Percentiles rank a stretch among this genome's conserved stretches.
Conservation (phyloP, 768 basidiomycete species). For the Tylopilus vinaceipallidus region DNA sequence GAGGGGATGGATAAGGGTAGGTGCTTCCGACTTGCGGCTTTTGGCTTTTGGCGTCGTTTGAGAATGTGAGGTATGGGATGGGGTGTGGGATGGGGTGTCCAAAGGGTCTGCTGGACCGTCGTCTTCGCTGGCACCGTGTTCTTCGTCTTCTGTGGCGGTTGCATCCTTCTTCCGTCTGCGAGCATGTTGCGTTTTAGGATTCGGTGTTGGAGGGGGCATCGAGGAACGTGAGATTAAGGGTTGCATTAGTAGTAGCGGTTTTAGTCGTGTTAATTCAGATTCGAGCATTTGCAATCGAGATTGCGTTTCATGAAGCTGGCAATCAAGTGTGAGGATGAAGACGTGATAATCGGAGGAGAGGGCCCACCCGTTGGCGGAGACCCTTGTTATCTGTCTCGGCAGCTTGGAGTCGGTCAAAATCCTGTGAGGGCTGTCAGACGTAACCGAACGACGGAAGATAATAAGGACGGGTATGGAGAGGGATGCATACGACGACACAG, state of each 20-base stretch:
- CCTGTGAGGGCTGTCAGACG: slow-evolving; percentile 39
- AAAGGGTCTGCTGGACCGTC: slow-evolving; percentile 22
- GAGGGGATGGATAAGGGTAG: slow-evolving; percentile 3
- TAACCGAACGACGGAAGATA: not conserved
- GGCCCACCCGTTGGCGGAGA: slow-evolving; percentile 58
- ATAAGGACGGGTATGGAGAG: not conserved
- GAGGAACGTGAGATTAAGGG: slow-evolving; percentile 36
- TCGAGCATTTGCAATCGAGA: slow-evolving; percentile 55
- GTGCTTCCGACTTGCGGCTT: slow-evolving; percentile 20
- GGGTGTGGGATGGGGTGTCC: slow-evolving; percentile 17
- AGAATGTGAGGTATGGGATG: too few relatives aligned
- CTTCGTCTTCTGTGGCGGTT: slow-evolving; percentile 26
- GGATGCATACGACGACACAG: not conserved
- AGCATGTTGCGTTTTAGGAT: slow-evolving; percentile 16
- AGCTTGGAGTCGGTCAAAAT: slow-evolving; percentile 50
- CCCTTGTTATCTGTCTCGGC: slow-evolving; percentile 60
- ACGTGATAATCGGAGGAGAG: not conserved
- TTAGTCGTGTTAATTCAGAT: slow-evolving; percentile 59
- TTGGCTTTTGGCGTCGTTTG: slow-evolving; percentile 25
- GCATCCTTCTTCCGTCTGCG: slow-evolving; percentile 30
- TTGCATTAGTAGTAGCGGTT: slow-evolving; percentile 68
- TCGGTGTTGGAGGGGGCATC: slow-evolving; percentile 21
- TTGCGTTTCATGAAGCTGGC: slow-evolving; percentile 59
- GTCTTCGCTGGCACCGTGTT: slow-evolving; percentile 23
- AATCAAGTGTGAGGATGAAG: slow-evolving; percentile 7